Evolutionary conservation across 1,284 basidiomycete genomes (phyloP).

Genomic region (Fomitopsis palustris): DNA sequence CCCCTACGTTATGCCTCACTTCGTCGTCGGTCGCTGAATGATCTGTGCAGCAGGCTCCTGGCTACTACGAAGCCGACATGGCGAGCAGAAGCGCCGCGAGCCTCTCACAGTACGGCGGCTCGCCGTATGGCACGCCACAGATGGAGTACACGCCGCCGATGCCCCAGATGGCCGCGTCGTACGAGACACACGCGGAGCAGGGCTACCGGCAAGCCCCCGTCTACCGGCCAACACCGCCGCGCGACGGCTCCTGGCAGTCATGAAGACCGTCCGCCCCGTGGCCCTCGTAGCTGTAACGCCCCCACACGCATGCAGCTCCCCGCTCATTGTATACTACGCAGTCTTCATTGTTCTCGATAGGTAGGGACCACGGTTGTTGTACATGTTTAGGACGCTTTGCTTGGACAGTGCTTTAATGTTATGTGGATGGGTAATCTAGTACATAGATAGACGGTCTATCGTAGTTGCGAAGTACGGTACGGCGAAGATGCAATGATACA

Average conservation of each 20-base stretch:
- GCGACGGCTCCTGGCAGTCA: conserved; percentile 1
- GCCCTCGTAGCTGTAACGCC: neutral
- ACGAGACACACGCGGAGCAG: conserved; percentile 13
- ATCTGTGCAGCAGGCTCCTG: conserved; percentile 18
- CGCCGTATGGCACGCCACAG: conserved; percentile 12
- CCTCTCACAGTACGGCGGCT: conserved; percentile 12
- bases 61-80: conserved; percentile 22
- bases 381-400: neutral
- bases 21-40: neutral
- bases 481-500: neutral
- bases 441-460: neutral
- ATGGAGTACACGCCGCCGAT: conserved; percentile 10
- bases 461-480: neutral
- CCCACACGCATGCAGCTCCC: neutral
- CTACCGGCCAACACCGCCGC: conserved; percentile 23
- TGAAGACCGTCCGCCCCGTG: neutral
- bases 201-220: conserved; percentile 27
- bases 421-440: neutral
- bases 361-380: conserved; percentile 4
- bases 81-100: conserved; percentile 22
- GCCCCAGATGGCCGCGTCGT: conserved; percentile 15
- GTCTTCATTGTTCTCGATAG: neutral
- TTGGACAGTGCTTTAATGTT: neutral
- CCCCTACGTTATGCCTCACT: no score
- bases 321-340: conserved; percentile 1